Evolutionary conservation across 2,329 filamentous ascomycete species (phyloP), one percentile per base, ranked within the genome.

Genomic region (Pyrenochaeta sp.): DNA sequence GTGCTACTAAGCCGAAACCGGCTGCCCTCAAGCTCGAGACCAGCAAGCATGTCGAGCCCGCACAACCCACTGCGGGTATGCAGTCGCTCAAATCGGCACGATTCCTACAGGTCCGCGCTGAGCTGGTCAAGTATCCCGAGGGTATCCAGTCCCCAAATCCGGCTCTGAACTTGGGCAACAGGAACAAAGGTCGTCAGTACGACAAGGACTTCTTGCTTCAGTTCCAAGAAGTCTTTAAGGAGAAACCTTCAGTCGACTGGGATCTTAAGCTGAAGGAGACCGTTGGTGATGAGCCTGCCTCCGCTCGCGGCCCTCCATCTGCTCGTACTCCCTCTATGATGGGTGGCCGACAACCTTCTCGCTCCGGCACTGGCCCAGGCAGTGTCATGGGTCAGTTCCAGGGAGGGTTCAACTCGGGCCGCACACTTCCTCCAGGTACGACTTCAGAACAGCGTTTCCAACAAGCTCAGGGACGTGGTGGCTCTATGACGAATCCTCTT

Each of bases 201-300:
- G 93, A 98, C 80, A 91, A 93, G 72, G 90, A 90, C 70, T 99
- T 99, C 84, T 83, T 99, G 80, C 85, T 99, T 30, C 95, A 99
- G 76, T 99, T 99, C 85, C 92, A 97, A 81, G 87, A 87, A 69
- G 92, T 97, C 22, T 99, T 97, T 81, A 96, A 92, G 62, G 95
- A 99, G 83, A 96, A 97, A 81, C 95, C 95, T 13, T 96, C 93
- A 0, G 79, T 93, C 43, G 94, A 98, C 74, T 99, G 97, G 87
- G 91, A 96, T 74, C 85, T 90, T 65, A 93, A 95, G 73, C 89
- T 99, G 61, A 85, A 94, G 85, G 89, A 91, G 80, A 84, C 90
- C 82, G 78, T 99, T 66, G 94, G 94, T 56, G 93, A 97, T 65
- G 88, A 90, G 56, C 85, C 86, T 58, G 83, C 86, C 56, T 87